These are phyloP conservation scores for Rhodotorula sp. DNA, from an alignment of 1,284 basidiomycete species.

Conservation along the genomic window DNA sequence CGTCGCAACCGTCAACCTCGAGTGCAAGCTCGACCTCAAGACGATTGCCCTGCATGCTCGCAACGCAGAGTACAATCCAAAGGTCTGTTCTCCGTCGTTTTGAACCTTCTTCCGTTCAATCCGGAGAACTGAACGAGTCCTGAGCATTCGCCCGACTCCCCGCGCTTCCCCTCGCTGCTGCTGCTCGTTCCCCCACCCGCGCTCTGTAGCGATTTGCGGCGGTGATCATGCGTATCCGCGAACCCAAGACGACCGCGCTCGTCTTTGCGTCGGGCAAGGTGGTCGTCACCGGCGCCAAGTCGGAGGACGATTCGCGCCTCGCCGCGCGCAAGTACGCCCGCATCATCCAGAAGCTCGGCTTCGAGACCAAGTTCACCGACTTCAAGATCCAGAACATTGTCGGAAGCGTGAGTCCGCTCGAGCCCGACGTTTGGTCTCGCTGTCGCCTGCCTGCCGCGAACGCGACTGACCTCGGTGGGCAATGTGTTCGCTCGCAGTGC, in stretches of 20 bases:
- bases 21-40: conserved; percentile 95
- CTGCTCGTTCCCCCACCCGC: conserved; percentile 25
- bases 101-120: too few species aligned
- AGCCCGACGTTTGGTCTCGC: too few species aligned
- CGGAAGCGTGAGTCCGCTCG: conserved; percentile 58
- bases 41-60: conserved; percentile 97
- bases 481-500: conserved; percentile 55
- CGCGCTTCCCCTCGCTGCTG: not conserved
- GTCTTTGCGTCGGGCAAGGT: conserved; percentile 99
- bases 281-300: conserved; percentile 99
- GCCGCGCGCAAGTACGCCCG: conserved; percentile 98
- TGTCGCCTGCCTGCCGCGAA: not conserved
- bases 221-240: conserved; percentile 99
- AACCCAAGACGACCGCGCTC: conserved; percentile 98
- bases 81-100: conserved; percentile 66
- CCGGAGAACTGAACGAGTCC: conserved; percentile 5
- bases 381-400: conserved; percentile 99
- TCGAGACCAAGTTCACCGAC: conserved; percentile 98
- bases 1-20: conserved; percentile 97
- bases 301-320: conserved; percentile 93
- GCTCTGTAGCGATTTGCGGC: conserved; percentile 90
- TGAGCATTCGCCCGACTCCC: conserved; percentile 4
- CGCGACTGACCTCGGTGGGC: not conserved
- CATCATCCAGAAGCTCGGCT: conserved; percentile 98
- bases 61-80: conserved; percentile 99